A percentile compares a stretch with the other conserved stretches of the same genome.
Conservation (phyloP, 2,329 filamentous ascomycete species). For the Gnomoniopsis smithogilvyi region DNA sequence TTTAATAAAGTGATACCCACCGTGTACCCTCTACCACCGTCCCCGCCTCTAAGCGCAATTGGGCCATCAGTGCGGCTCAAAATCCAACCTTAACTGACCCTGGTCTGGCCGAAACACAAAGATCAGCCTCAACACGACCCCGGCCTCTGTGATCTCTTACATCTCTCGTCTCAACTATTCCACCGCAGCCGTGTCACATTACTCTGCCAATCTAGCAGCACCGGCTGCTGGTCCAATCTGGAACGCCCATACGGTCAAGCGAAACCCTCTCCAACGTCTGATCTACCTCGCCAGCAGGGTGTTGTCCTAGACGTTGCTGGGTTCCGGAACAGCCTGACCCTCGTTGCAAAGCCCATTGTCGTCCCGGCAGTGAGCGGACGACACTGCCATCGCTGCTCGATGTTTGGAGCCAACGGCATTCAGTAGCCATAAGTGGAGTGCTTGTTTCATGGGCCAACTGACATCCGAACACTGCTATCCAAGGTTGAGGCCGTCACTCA, state of each 20-base stretch:
- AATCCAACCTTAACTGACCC: constrained; percentile 22
- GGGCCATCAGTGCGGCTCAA: constrained; percentile 3
- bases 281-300: constrained; percentile 27
- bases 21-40: neutral
- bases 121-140: constrained; percentile 28
- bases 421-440: constrained; percentile 27
- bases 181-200: constrained; percentile 25
- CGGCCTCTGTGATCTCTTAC: constrained; percentile 43
- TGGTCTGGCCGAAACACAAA: constrained; percentile 36
- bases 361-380: constrained; percentile 16
- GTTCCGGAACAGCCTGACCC: constrained; percentile 15
- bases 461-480: constrained; percentile 33
- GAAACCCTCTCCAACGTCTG: constrained; percentile 48
- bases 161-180: constrained; percentile 39
- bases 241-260: constrained; percentile 34
- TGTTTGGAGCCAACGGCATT: constrained; percentile 13
- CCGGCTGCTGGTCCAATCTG: constrained; percentile 28
- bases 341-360: constrained; percentile 13
- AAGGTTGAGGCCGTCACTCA: constrained; percentile 5
- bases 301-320: constrained; percentile 15
- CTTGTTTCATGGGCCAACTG: constrained; percentile 37
- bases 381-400: constrained; percentile 9
- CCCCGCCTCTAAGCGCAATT: neutral
- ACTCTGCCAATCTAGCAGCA: constrained; percentile 28
- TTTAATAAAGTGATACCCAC: constrained; percentile 1